These are phyloP conservation scores for Ulmus americana DNA, from an alignment of 331 rosid species.

Conservation along the genomic window DNA sequence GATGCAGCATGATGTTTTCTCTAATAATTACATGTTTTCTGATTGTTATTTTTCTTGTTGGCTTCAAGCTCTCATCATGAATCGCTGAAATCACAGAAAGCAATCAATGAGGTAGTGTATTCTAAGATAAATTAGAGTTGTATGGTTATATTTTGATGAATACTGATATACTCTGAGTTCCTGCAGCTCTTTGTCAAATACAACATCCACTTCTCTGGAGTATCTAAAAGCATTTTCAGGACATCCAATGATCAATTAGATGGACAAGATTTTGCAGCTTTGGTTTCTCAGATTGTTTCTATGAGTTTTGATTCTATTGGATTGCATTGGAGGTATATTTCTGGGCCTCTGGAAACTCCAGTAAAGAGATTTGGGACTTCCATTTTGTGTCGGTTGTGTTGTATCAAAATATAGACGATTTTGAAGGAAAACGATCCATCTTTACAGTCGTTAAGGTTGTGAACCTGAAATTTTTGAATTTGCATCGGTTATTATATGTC, in stretches of 20 bases:
- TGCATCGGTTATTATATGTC: neutral
- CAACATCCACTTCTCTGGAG: slow-evolving; percentile 98
- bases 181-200: slow-evolving; percentile 94
- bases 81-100: slow-evolving; percentile 92
- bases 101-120: slow-evolving; percentile 79
- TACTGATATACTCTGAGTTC: slow-evolving; percentile 24
- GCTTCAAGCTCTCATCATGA: slow-evolving; percentile 89
- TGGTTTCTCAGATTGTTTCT: slow-evolving; percentile 84
- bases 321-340: slow-evolving; percentile 91
- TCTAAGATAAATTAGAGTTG: slow-evolving; percentile 20
- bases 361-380: too few relatives aligned
- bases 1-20: slow-evolving; percentile 2
- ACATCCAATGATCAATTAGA: slow-evolving; percentile 44
- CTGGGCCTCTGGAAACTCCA: slow-evolving; percentile 8
- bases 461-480: neutral
- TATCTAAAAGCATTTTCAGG: slow-evolving; percentile 76
- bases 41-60: slow-evolving; percentile 13
- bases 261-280: slow-evolving; percentile 53
- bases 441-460: neutral
- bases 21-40: too few relatives aligned
- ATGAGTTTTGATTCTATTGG: slow-evolving; percentile 90
- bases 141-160: slow-evolving; percentile 14
- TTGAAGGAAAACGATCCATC: too few relatives aligned
- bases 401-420: too few relatives aligned
- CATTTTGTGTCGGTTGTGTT: too few relatives aligned